Evolutionary conservation across 805 yeast species (phyloP), one percentile per base, ranked within the genome.

Genomic region (Sugiyamaella marilandica): DNA sequence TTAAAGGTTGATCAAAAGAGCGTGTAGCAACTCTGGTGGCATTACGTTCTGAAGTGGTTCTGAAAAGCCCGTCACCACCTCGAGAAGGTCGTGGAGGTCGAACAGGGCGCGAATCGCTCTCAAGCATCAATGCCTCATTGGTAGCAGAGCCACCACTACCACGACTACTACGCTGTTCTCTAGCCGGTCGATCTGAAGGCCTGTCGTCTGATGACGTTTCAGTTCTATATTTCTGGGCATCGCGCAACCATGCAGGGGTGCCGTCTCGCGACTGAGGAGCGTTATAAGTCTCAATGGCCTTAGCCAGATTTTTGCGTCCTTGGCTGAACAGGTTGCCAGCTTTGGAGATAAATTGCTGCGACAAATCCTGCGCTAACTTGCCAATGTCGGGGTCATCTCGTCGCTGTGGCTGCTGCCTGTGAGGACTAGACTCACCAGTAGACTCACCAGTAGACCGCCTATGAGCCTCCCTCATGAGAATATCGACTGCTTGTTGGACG

Each of bases 231-330:
- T 31, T 45, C 18, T n/a, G 53, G 31, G 49, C 49, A 19, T 50
- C 53, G 2, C 53, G 29, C 90, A 87, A 83, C 95, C 95, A 87
- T 1, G 83, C 80, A 0, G 95, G 95, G 57, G 63, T 65, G 48
- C 72, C 73, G 44, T 54, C 58, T 44, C 63, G 55, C 10, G 65
- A 54, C 24, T 62, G 51, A 57, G 66, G 43, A 34, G 65, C 67
- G 56, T 78, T 79, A 59, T 83, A 79, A 62, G 78, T 79, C 49
- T 80, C 85, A 29, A 84, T 70, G 39, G 85, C 86, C 59, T 80
- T 79, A 56, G 80, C 78, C 10, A 85, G 72, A 35, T 83, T 81
- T 53, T 81, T 74, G 50, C 76, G 74, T 1, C 90, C 85, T 55
- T 80, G 76, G 49, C 79, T 75, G 58, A 83, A 75, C 46, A 83